Evolutionary conservation across 2,329 filamentous ascomycete species (phyloP), one percentile per base, ranked within the genome.

Genomic region (Tolypocladium guangdongense): DNA sequence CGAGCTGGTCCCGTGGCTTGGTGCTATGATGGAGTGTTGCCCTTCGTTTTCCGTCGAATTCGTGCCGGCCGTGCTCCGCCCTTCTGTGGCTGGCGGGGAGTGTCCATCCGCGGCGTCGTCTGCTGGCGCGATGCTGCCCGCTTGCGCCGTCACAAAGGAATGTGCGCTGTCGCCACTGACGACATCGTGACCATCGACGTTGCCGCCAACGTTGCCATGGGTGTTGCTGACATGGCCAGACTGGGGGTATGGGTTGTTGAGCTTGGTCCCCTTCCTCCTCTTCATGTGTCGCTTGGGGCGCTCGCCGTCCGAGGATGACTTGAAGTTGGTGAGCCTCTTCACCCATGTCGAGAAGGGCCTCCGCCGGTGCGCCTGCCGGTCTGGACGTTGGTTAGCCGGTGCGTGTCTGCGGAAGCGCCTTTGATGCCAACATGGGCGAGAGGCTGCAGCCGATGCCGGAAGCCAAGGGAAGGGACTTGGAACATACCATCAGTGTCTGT

Each of bases 311-410:
- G 84, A 87, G 5, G 84, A 84, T 53, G 74, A 78, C 70, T 95
- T 96, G 71, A 96, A 86, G 68, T 86, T 92, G 57, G 90, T 85
- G 54, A 97, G 81, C 65, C 91, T 91, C 77, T 91, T 95, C 76
- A 99, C 90, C 87, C 92, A 95, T 60, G 85, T 88, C 48, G 91
- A 82, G 67, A 97, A 97, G 27, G 91, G 92, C 58, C 88, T 84
- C 62, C 90, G 86, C 59, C 90, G 87, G 62, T 80, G 81, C 64
- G 71, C 60, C 59, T 78, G 77, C 60, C 83, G 81, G 68, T 90
- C 87, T 90, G 71, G 61, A 57, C 3, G 32, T 8, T 36, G 20
- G 49, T 47, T n/a, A 52, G 39, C 16, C 24, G 3, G 46, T 30
- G 3, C 7, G 27, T 43, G 36, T 8, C 36, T 14, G 36, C 16